Conservation (phyloP, 495 filamentous ascomycete genomes). For the Aspergillus diversus region DNA sequence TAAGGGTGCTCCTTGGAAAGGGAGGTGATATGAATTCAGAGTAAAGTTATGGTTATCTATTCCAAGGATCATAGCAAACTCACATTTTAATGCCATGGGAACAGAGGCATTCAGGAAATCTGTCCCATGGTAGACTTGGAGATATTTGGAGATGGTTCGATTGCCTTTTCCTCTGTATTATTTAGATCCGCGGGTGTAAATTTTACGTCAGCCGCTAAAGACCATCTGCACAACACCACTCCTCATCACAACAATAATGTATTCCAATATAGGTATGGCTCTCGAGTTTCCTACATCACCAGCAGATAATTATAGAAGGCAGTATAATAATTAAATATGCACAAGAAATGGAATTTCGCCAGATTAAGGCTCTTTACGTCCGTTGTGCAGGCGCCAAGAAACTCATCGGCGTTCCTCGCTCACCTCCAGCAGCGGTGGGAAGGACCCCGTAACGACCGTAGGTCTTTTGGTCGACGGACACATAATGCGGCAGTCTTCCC, state of each 20-base stretch:
- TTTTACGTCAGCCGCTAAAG: constrained; percentile 34
- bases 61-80: constrained; percentile 21
- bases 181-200: constrained; percentile 21
- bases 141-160: no score
- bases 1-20: constrained; percentile 3
- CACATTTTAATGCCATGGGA: constrained; percentile 49
- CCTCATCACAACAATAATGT: constrained; percentile 19
- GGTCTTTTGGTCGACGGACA: constrained; percentile 94
- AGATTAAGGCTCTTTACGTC: constrained; percentile 38
- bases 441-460: constrained; percentile 92
- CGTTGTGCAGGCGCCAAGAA: constrained; percentile 66
- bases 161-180: neutral
- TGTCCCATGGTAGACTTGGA: constrained; percentile 21
- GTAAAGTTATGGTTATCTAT: neutral
- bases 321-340: constrained; percentile 35
- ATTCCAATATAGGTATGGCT: constrained; percentile 14
- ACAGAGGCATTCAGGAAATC: constrained; percentile 28
- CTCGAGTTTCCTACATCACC: constrained; percentile 20
- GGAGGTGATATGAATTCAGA: neutral
- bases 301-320: constrained; percentile 21
- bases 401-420: constrained; percentile 56
- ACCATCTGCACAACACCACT: constrained; percentile 27
- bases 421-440: constrained; percentile 50
- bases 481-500: constrained; percentile 80
- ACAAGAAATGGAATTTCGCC: constrained; percentile 34